Base-by-base conservation (phyloP, 148 eudicot genomes). In the Arctostaphylos glauca region DNA sequence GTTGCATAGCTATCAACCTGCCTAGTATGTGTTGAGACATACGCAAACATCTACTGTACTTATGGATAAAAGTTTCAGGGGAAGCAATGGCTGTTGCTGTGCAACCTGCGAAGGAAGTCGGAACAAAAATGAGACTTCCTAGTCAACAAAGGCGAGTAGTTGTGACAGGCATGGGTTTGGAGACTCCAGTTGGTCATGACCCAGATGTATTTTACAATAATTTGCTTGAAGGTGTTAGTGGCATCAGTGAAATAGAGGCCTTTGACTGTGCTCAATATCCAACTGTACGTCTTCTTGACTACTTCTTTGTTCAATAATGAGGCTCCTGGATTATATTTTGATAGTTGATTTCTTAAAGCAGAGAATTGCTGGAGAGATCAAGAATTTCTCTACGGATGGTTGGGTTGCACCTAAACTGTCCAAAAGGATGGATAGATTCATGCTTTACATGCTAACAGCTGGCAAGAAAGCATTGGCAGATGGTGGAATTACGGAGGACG, bases 291-390 rank as follows among this genome's bases (percentile, higher is more conserved):
- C 70, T 38, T 54, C 77, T 8, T 9, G 67, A n/a, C 81, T 52
- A 16, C 58, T 80, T 78, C 46, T 87, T 19, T 74, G 76, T 74
- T 54, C 19, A 67, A 47, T 41, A 2, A 41, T 0, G 5, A 78
- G 67, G 64, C 75, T 84, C 12, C 62, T 44, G 50, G 3, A 76
- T 77, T 76, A 46, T 41, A 78, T 85, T 21, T 68, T 60, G 76
- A 80, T 55, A 59, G 9, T 18, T 15, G 78, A 60, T 83, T 86
- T 60, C 66, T 54, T 48, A 81, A 14, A 82, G 10, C 90, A 96
- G 98, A 94, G 93, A 89, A 94, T 96, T 86, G 98, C 98, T 54
- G 98, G 98, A 84, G 98, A 96, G 88, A 94, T 96, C 80, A 96
- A 96, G 89, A 91, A 92, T 15, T 96, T 90, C 80, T 92, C 98